Evolutionary conservation across 164 flowering plant genomes (phyloP).

Genomic region (Magnolia changhungtana): DNA sequence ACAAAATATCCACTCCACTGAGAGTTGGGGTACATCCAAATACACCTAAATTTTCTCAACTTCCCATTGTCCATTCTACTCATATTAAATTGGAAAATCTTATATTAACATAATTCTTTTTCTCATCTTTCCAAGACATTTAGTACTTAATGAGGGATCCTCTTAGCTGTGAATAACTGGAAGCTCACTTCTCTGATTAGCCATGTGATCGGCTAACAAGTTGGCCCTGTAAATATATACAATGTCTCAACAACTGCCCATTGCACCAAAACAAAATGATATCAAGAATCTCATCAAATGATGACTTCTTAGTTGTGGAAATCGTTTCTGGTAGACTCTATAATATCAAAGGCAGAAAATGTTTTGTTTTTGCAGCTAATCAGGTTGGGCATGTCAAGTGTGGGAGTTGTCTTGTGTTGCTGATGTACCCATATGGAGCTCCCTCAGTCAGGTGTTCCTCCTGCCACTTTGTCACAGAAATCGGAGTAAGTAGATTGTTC

Average conservation of each 20-base stretch:
- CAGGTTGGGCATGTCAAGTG: slow-evolving; percentile 82
- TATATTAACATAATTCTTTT: background rate
- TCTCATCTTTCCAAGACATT: background rate
- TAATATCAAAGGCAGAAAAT: background rate
- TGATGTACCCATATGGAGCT: slow-evolving; percentile 86
- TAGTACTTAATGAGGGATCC: background rate
- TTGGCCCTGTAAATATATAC: background rate
- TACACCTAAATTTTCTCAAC: too few relatives aligned
- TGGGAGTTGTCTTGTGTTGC: slow-evolving; percentile 63
- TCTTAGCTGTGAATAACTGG: background rate
- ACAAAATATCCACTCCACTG: too few relatives aligned
- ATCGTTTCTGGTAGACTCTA: background rate
- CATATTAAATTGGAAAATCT: background rate
- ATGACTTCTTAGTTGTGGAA: background rate
- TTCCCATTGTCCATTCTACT: too few relatives aligned
- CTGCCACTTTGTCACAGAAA: slow-evolving; percentile 65
- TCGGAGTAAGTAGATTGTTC: slow-evolving; percentile 46
- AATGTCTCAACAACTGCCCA: background rate
- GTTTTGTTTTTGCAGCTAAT: slow-evolving; percentile 47
- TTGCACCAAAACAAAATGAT: background rate
- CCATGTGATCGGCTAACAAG: background rate
- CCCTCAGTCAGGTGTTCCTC: slow-evolving; percentile 65
- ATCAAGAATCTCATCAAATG: background rate
- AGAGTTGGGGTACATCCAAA: too few relatives aligned
- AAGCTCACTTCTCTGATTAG: background rate